Percentiles rank a stretch among this genome's conserved stretches.
Conservation (phyloP, 2,329 filamentous ascomycete genomes). For the Podosphaera aphanis region DNA sequence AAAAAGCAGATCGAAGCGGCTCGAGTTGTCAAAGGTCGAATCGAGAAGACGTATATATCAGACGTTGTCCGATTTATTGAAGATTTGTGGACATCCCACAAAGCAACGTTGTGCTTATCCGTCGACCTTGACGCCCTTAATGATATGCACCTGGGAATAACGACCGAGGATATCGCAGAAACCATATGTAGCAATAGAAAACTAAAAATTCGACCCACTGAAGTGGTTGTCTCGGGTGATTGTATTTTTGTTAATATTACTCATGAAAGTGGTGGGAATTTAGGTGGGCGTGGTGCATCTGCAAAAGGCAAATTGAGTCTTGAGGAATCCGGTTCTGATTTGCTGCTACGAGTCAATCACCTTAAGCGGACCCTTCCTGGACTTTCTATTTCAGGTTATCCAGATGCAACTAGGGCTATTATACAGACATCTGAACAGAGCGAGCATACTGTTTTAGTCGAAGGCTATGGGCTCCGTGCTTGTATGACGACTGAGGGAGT, state of each 20-base stretch:
- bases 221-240: constrained; percentile 37
- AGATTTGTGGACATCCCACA: constrained; percentile 62
- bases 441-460: constrained; percentile 56
- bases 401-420: constrained; percentile 65
- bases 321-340: constrained; percentile 32
- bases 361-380: constrained; percentile 60
- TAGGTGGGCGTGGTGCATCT: constrained; percentile 7
- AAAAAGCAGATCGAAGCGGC: constrained; percentile 53
- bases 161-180: constrained; percentile 44
- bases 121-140: constrained; percentile 60
- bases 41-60: constrained; percentile 79
- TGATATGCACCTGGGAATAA: constrained; percentile 62
- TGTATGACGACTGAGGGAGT: constrained; percentile 93
- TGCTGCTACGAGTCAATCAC: constrained; percentile 60
- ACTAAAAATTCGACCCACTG: constrained; percentile 46
- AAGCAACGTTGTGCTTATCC: constrained; percentile 55
- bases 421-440: constrained; percentile 56
- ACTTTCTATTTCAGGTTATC: constrained; percentile 76
- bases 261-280: constrained; percentile 26
- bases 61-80: constrained; percentile 66
- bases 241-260: constrained; percentile 50
- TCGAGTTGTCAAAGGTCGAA: constrained; percentile 74
- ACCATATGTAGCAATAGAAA: constrained; percentile 66
- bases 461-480: constrained; percentile 71
- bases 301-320: constrained; percentile 12